A percentile compares a stretch with the other conserved stretches of the same genome.
phyloP scores from a whole-genome alignment of 2,329 filamentous ascomycete genomes.

The Exutisphaerella laricina region DNA sequence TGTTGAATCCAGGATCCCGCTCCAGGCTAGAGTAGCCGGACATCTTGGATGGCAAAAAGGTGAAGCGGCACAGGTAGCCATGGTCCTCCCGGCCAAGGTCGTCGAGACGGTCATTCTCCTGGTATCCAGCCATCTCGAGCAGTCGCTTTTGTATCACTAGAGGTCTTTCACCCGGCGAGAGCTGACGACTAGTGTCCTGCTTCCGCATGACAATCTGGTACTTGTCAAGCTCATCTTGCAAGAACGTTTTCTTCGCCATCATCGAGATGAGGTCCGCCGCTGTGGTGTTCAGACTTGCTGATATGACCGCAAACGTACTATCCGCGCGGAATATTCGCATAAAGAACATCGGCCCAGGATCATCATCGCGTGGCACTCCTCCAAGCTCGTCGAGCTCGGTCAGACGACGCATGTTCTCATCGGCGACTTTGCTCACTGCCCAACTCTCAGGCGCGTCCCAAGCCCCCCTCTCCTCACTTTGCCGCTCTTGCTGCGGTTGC shows the following conservation, averaged over 20 bases:
- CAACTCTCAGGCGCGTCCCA: constrained; percentile 98
- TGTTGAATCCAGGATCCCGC: constrained; percentile 71
- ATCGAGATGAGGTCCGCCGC: constrained; percentile 84
- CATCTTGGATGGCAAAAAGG: constrained; percentile 84
- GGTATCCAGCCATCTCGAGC: constrained; percentile 86
- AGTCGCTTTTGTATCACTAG: constrained; percentile 87
- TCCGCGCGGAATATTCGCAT: constrained; percentile 94
- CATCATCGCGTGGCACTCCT: constrained; percentile 59
- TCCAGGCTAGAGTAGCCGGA: constrained; percentile 69
- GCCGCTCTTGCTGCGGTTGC: constrained; percentile 21
- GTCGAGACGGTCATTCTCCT: constrained; percentile 77
- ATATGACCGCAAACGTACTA: constrained; percentile 88
- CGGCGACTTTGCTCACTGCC: constrained; percentile 71
- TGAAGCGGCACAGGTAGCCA: constrained; percentile 92
- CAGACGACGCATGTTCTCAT: constrained; percentile 56
- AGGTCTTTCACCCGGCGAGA: constrained; percentile 72
- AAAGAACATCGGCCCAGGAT: constrained; percentile 74
- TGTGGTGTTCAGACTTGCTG: constrained; percentile 74
- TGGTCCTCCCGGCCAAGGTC: constrained; percentile 96
- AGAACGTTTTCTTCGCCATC: constrained; percentile 88
- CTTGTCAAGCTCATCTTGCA: constrained; percentile 84
- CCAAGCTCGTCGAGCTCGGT: constrained; percentile 63
- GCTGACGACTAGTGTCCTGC: constrained; percentile 78
- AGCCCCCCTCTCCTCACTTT: constrained; percentile 41
- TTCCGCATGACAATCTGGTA: constrained; percentile 95